Evolutionary conservation across 768 basidiomycete genomes (phyloP).

Genomic region (Hygrocybe punicea): DNA sequence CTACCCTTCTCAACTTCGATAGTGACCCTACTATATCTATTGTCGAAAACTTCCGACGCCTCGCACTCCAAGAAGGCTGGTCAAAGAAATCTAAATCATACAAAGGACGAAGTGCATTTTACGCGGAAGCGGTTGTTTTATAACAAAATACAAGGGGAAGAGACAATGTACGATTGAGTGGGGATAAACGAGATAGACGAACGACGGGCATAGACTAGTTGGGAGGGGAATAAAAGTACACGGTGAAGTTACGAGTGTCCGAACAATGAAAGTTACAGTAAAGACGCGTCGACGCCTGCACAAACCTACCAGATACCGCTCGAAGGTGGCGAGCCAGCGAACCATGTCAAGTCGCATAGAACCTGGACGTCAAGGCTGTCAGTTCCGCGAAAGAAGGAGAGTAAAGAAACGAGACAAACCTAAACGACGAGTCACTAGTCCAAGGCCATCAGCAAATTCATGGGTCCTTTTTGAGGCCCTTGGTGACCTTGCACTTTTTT

Average conservation of each 20-base stretch:
- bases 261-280: not conserved
- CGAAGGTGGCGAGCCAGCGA: not conserved
- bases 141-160: constrained; percentile 9
- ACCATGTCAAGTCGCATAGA: not conserved
- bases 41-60: constrained; percentile 8
- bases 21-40: constrained; percentile 8
- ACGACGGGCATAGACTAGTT: too few species aligned
- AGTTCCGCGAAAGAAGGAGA: constrained; percentile 1
- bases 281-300: not conserved
- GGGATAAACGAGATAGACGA: too few species aligned
- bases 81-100: constrained; percentile 13
- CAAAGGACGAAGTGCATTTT: constrained; percentile 10
- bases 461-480: too few species aligned
- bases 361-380: constrained; percentile 2
- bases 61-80: constrained; percentile 14
- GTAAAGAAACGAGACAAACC: constrained; percentile 1
- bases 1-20: not conserved
- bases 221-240: not conserved
- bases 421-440: not conserved
- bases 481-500: too few species aligned
- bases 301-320: constrained; percentile 8
- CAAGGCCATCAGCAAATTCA: too few species aligned
- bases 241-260: not conserved
- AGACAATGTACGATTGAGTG: too few species aligned
- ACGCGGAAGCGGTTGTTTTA: constrained; percentile 11